Conservation (phyloP, 2,329 filamentous ascomycete genomes). For the Calonectria montana region DNA sequence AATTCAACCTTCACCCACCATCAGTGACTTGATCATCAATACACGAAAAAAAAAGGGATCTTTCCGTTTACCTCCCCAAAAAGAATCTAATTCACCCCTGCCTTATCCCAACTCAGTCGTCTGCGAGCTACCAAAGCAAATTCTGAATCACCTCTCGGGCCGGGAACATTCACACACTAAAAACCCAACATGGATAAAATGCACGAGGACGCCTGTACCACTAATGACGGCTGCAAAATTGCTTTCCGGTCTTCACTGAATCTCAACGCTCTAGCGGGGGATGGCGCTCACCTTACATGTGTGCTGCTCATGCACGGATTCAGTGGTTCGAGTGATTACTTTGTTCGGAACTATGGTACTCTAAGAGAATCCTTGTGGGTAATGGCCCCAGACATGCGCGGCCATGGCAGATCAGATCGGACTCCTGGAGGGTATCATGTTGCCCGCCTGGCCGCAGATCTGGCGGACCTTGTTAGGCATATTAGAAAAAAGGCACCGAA, state of each 20-base stretch:
- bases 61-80: not conserved
- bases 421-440: constrained; percentile 41
- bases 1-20: not conserved
- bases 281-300: constrained; percentile 25
- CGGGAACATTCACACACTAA: not conserved
- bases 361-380: constrained; percentile 37
- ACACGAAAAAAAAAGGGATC: not conserved
- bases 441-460: constrained; percentile 39
- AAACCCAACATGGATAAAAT: constrained; percentile 19
- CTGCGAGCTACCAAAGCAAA: not conserved
- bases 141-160: not conserved
- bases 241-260: constrained; percentile 38
- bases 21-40: not conserved
- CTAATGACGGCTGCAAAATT: constrained; percentile 41
- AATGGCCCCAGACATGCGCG: constrained; percentile 43
- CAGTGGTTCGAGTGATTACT: constrained; percentile 44
- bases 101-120: not conserved
- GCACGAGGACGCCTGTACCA: constrained; percentile 29
- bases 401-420: constrained; percentile 38
- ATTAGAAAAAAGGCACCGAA: constrained; percentile 31
- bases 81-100: not conserved
- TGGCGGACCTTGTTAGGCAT: constrained; percentile 33
- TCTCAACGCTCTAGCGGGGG: constrained; percentile 16
- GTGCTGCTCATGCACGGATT: constrained; percentile 44
- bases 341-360: constrained; percentile 33